Percentiles rank a stretch among this genome's conserved stretches.
phyloP scores from a whole-genome alignment of 2,329 filamentous ascomycete genomes.

The Trichoderma atrobrunneum region DNA sequence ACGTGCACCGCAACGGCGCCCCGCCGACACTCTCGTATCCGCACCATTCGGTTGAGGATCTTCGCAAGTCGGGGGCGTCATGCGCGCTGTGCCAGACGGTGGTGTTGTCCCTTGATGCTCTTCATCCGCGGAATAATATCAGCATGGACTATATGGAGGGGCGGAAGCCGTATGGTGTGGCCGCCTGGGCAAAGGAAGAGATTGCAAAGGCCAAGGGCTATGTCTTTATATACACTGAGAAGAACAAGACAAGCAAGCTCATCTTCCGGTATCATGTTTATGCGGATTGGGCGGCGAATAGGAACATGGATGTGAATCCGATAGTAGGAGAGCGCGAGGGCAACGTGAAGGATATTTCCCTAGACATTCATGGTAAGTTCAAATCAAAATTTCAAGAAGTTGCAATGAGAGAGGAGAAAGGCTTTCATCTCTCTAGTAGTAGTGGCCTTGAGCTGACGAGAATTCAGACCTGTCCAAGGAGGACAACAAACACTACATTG shows the following conservation, averaged over 20 bases:
- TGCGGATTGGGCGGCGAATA: slow-evolving; percentile 2
- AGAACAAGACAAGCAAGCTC: not conserved
- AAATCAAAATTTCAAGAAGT: not conserved
- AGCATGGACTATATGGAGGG: not conserved
- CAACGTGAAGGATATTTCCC: not conserved
- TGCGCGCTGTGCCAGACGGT: slow-evolving; percentile 4
- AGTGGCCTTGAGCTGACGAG: not conserved
- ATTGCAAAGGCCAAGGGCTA: not conserved
- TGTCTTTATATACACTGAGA: slow-evolving; percentile 1
- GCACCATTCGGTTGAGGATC: not conserved
- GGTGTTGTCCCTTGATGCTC: slow-evolving; percentile 4
- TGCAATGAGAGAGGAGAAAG: not conserved
- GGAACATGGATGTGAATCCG: slow-evolving; percentile 10
- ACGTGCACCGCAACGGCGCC: not conserved
- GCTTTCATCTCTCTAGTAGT: not conserved
- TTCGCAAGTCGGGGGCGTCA: not conserved
- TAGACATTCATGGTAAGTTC: slow-evolving; percentile 4
- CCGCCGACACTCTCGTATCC: slow-evolving; percentile 6
- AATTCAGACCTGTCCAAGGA: not conserved
- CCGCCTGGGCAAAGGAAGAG: not conserved
- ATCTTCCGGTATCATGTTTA: slow-evolving; percentile 4
- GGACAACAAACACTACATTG: not conserved
- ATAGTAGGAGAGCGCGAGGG: not conserved
- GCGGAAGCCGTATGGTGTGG: slow-evolving; percentile 4
- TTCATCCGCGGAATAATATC: not conserved